Percentiles rank a stretch among this genome's conserved stretches.
Conservation (phyloP, 1,139 yeast genomes). For the Magnusiomyces tetraspermus region DNA sequence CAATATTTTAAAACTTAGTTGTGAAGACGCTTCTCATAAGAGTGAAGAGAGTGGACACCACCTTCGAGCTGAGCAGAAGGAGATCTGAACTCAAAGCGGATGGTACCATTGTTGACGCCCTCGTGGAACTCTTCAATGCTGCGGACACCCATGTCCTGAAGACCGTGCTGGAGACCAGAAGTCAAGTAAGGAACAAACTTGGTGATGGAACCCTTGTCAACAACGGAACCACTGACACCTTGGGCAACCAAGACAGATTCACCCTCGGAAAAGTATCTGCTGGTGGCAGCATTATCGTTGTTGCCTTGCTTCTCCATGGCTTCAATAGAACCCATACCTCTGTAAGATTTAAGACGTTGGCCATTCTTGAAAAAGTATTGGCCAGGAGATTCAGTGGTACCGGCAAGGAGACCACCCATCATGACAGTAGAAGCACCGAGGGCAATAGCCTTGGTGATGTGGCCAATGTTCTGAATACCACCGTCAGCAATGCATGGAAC, state of each 20-base stretch:
- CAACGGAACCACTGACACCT: slow-evolving; percentile 96
- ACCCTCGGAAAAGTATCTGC: slow-evolving; percentile 93
- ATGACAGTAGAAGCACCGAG: slow-evolving; percentile 95
- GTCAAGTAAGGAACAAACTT: slow-evolving; percentile 89
- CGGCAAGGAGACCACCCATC: slow-evolving; percentile 99
- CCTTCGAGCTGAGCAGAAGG: slow-evolving; percentile 99
- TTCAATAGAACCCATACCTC: slow-evolving; percentile 99
- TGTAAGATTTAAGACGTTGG: slow-evolving; percentile 89
- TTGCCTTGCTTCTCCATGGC: slow-evolving; percentile 91
- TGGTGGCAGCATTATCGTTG: slow-evolving; percentile 93
- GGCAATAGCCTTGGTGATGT: slow-evolving; percentile 92
- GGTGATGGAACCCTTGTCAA: slow-evolving; percentile 91
- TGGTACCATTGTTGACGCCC: slow-evolving; percentile 55
- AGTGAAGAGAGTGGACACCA: slow-evolving; percentile 93
- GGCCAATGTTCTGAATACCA: slow-evolving; percentile 98
- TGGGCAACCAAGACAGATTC: slow-evolving; percentile 96
- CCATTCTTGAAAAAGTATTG: slow-evolving; percentile 97
- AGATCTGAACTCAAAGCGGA: slow-evolving; percentile 95
- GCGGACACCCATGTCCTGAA: slow-evolving; percentile 91
- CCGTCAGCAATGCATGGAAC: slow-evolving; percentile 99
- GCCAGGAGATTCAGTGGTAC: slow-evolving; percentile 98
- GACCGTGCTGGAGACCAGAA: slow-evolving; percentile 96
- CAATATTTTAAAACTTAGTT: slow-evolving; percentile 37
- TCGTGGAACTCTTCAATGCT: slow-evolving; percentile 57
- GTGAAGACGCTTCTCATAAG: slow-evolving; percentile 95